Percentiles rank a stretch among this genome's conserved stretches.
These are phyloP conservation scores for Inga leiocalycina DNA, from an alignment of 306 rosid genomes.

Conservation along the genomic window DNA sequence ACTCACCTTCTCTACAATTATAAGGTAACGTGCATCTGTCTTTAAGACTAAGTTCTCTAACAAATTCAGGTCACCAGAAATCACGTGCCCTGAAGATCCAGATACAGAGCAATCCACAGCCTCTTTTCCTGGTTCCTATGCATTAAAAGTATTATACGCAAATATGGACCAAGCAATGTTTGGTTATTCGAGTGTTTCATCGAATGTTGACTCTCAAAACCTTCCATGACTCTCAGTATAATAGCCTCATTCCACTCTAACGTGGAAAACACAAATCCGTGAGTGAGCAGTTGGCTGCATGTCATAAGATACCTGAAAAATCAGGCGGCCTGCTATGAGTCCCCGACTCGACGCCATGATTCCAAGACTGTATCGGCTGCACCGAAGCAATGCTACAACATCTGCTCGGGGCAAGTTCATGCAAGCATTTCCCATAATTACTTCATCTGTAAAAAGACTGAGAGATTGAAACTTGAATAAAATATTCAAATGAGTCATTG, in stretches of 20 bases:
- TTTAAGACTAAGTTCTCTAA: conserved; percentile 52
- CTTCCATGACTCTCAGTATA: background rate
- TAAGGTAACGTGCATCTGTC: conserved; percentile 83
- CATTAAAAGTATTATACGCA: background rate
- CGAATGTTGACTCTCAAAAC: conserved; percentile 9
- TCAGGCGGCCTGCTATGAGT: conserved; percentile 78
- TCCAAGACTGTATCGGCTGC: conserved; percentile 94
- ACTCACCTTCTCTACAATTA: conserved; percentile 84
- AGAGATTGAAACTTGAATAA: conserved; percentile 22
- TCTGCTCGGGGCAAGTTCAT: conserved; percentile 42
- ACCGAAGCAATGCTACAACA: conserved; percentile 85
- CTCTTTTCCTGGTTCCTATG: conserved; percentile 77
- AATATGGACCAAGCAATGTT: conserved; percentile 12
- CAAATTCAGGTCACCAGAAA: conserved; percentile 76
- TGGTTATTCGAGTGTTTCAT: conserved; percentile 12
- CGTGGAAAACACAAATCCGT: background rate
- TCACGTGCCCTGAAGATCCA: conserved; percentile 79
- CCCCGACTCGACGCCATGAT: conserved; percentile 95
- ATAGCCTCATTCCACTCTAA: background rate
- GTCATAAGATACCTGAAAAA: conserved; percentile 56
- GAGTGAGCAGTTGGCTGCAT: conserved; percentile 11
- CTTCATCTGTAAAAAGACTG: background rate
- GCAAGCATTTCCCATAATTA: background rate
- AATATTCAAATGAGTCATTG: background rate
- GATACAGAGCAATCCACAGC: conserved; percentile 72